Evolutionary conservation across 768 basidiomycete species (phyloP), one percentile per base, ranked within the genome.

Genomic region (Fomitopsis pulvina): DNA sequence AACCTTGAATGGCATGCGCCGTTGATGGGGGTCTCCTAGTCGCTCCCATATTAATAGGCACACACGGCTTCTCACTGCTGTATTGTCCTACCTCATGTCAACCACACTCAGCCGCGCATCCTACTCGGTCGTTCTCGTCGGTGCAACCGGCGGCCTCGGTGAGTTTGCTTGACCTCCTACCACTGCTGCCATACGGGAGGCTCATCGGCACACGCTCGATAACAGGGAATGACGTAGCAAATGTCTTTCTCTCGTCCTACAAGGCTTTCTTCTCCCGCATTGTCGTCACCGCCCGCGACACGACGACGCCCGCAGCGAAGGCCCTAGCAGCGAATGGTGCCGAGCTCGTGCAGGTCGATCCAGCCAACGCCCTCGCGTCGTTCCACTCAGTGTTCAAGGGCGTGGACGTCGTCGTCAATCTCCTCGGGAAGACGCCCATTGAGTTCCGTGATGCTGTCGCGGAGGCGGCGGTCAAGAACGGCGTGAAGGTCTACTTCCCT

Each of bases 381-480:
- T 29, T 51, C 27, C 24, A 37, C 9, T 28, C 43, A 14, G 48
- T 50, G 21, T 48, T 61, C 22, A 50, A 56, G 30, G 60, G 55
- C 5, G 55, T 53, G 3, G 60, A 63, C 46, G 56, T 60, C 30
- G 43, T 61, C 38, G 54, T 63, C n/a, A 58, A 54, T 46, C 51
- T 52, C 3, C 27, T 56, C 40, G 37, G 39, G 10, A 22, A 28
- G 8, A 26, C 12, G 0, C 29, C 51, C 16, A 24, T 12, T 10
- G 52, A 29, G 7, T 37, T 28, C 18, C 41, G 38, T 20, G 42
- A 58, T 39, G 52, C 38, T 9, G 24, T 59, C 32, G 28, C 50
- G 11, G 44, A 50, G 0, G 53, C 49, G 1, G 51, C 53, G 11
- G 28, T 60, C 8, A 37, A 51, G 20, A 38, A 22, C 25, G 54